Percentiles rank a stretch among this genome's conserved stretches.
Conservation (phyloP, 768 basidiomycete species). For the Leccinellum luteum region DNA sequence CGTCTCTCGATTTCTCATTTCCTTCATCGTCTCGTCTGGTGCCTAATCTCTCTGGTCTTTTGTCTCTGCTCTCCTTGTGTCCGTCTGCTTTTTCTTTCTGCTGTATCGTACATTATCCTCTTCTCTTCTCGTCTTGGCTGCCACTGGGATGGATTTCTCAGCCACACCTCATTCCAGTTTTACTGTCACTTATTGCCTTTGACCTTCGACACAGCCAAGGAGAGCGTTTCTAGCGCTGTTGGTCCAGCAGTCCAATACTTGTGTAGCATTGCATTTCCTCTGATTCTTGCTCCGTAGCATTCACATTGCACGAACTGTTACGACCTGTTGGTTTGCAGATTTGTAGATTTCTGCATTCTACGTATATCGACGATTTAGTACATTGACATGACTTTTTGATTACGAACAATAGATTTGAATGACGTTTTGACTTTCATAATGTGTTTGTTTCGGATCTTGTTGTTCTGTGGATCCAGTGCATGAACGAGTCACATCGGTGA, state of each 20-base stretch:
- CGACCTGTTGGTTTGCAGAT: conserved; percentile 22
- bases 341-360: conserved; percentile 33
- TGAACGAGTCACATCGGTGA: conserved; percentile 12
- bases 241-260: conserved; percentile 27
- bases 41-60: conserved; percentile 12
- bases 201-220: conserved; percentile 36
- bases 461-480: not conserved
- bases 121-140: conserved; percentile 28
- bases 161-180: conserved; percentile 20
- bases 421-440: conserved; percentile 20
- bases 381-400: conserved; percentile 16
- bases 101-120: conserved; percentile 32
- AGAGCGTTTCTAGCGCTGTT: conserved; percentile 30
- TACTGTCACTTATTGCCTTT: conserved; percentile 35
- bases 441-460: conserved; percentile 1
- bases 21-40: conserved; percentile 11
- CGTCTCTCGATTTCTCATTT: conserved; percentile 8
- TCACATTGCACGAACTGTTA: conserved; percentile 14
- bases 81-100: conserved; percentile 17
- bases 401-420: conserved; percentile 26
- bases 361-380: conserved; percentile 19
- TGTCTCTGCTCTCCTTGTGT: conserved; percentile 30
- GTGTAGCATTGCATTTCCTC: conserved; percentile 37
- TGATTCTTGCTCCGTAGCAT: conserved; percentile 12
- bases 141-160: conserved; percentile 29